phyloP scores from a whole-genome alignment of 139 green algal species.

The Asterochloris sp. region DNA sequence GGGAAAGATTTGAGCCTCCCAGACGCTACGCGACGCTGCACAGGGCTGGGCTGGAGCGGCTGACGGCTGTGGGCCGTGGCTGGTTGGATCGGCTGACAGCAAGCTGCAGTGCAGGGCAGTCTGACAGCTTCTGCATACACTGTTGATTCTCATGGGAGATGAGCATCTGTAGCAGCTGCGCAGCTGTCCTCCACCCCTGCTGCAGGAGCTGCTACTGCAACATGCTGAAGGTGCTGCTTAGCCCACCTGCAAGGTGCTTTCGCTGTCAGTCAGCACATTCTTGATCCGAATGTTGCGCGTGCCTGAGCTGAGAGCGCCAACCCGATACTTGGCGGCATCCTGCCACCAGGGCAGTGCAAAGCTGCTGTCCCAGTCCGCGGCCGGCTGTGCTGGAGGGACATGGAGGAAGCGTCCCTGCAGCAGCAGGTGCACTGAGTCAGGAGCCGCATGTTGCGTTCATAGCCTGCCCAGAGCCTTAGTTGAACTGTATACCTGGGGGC shows the following conservation, averaged over 20 bases:
- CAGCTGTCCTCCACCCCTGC: no score
- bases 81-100: no score
- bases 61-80: no score
- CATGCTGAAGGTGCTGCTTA: background rate
- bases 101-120: no score
- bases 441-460: background rate
- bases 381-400: conserved; percentile 51
- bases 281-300: conserved; percentile 69
- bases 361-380: conserved; percentile 50
- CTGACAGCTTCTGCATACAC: no score
- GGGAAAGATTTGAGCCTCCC: background rate
- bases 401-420: conserved; percentile 65
- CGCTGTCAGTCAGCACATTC: conserved; percentile 66
- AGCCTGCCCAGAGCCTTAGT: no score
- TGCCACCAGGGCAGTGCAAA: conserved; percentile 66
- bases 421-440: background rate
- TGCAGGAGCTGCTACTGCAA: no score
- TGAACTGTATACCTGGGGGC: conserved; percentile 32
- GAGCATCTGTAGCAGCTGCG: no score
- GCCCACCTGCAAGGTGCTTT: conserved; percentile 4
- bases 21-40: background rate
- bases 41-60: no score
- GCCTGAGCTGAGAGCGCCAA: conserved; percentile 43
- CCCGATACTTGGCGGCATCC: conserved; percentile 38
- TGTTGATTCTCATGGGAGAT: no score